Base-by-base conservation (phyloP, 805 yeast species). In the Myxozyma lipomycoides region DNA sequence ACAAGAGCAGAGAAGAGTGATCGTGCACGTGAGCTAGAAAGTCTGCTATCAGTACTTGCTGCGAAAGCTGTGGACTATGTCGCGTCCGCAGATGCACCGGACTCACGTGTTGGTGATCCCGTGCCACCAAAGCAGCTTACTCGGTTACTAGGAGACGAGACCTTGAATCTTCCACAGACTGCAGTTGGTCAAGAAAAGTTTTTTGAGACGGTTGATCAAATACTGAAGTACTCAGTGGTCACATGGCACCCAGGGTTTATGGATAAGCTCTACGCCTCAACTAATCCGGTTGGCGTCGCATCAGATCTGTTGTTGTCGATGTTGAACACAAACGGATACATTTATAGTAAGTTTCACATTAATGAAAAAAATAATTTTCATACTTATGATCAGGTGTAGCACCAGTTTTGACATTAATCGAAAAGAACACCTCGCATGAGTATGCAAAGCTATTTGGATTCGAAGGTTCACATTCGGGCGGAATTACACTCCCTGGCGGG, bases 191-290 rank as follows among this genome's bases (percentile, higher is more conserved):
- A 4, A 59, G 67, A 71, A 26, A 77, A 77, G 4, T 72, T 86
- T 3, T 64, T 78, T 36, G 63, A 62, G 1, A 70, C 76, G 2
- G 75, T 84, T 46, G 82, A 84, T 52, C 65, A 73, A 40, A 77
- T 86, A 1, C 68, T 86, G 55, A 68, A 77, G 43, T 77, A 82
- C 61, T 83, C 91, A 0, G 87, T 84, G 37, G 85, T 82, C 46
- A 87, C 95, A 0, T 87, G 95, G 95, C 84, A 84, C 63, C 83
- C 86, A 0, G 95, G 95, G 1, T 86, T 86, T 62, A 68, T 86
- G 70, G 95, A 87, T 64, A 86, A 86, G 66, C 70, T 86, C 49
- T 86, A 86, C 60, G 95, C 95, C 0, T 78, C 86, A n/a, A 86
- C 86, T 24, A 86, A 86, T 62, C 90, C 95, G 1, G 82, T 86